Evolutionary conservation across 1,139 yeast species (phyloP), one percentile per base, ranked within the genome.

Genomic region (Torulaspora pretoriensis): DNA sequence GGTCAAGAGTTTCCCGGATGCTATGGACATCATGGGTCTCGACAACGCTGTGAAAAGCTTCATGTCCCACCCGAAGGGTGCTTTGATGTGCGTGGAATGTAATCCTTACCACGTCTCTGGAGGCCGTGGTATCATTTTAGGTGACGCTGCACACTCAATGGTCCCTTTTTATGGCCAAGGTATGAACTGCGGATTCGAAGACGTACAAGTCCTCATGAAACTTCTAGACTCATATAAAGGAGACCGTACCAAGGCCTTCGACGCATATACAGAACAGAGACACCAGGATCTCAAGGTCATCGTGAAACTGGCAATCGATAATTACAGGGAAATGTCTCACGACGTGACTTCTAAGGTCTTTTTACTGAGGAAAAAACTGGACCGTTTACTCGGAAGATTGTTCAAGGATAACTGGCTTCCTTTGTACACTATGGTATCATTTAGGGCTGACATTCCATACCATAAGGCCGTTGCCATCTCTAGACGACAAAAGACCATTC

Each of bases 141-240:
- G 97, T 3, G 97, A 90, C 64, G 96, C 97, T 1, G 95, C 97
- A 0, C 97, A 90, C 65, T 81, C 94, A 12, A 89, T 89, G 96
- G 97, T 90, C 3, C 97, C 97, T 10, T 90, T 90, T 62, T 90
- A 89, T 59, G 97, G 97, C 6, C 97, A 90, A 64, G 97, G 97
- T 2, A 84, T 90, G 94, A 90, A 90, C 63, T 87, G 96, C 61
- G 97, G 97, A 1, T 84, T 90, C 61, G 97, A 90, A 64, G 97
- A 90, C 57, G 89, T 89, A 9, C 72, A 81, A 42, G 78, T 82
- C 1, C 68, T 90, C 45, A 69, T 84, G 70, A 73, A 75, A 33
- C 63, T 80, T 12, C 61, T 87, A 37, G 80, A 79, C 9, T 61
- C 68, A 19, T 50, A 67, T 39, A 57, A 70, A 2, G 67, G 64